Conservation (phyloP, 306 rosid genomes). For the Albizia julibrissin region DNA sequence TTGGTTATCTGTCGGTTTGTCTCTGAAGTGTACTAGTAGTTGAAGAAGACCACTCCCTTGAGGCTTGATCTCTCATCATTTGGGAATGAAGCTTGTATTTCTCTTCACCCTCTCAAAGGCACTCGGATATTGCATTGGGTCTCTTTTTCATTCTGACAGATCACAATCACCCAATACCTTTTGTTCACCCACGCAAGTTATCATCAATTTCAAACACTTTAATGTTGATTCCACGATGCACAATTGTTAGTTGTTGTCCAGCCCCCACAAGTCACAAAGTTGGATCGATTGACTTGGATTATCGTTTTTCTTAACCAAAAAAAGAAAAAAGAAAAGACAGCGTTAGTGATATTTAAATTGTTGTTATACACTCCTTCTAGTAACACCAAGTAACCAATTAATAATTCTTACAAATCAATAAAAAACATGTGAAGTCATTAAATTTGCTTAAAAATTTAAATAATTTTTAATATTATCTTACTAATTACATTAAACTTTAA, state of each 20-base stretch:
- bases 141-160: background rate
- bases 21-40: background rate
- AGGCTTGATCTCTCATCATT: background rate
- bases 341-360: background rate
- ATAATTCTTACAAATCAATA: too few species aligned
- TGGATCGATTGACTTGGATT: background rate
- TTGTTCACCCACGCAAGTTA: background rate
- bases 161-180: background rate
- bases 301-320: background rate
- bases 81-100: background rate
- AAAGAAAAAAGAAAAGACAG: background rate
- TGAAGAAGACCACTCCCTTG: background rate
- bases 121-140: background rate
- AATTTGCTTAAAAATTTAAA: too few species aligned
- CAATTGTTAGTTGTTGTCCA: background rate
- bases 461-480: too few species aligned
- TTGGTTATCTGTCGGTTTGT: background rate
- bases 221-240: background rate
- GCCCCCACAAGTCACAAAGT: background rate
- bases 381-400: too few species aligned
- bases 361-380: background rate
- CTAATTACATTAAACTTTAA: too few species aligned
- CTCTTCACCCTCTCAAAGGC: background rate
- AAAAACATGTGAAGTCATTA: too few species aligned
- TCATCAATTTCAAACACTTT: background rate